Percentiles rank a stretch among this genome's conserved stretches.
Evolutionary conservation across 441 rosid species (phyloP).

Genomic region (Flueggea neowawraea): DNA sequence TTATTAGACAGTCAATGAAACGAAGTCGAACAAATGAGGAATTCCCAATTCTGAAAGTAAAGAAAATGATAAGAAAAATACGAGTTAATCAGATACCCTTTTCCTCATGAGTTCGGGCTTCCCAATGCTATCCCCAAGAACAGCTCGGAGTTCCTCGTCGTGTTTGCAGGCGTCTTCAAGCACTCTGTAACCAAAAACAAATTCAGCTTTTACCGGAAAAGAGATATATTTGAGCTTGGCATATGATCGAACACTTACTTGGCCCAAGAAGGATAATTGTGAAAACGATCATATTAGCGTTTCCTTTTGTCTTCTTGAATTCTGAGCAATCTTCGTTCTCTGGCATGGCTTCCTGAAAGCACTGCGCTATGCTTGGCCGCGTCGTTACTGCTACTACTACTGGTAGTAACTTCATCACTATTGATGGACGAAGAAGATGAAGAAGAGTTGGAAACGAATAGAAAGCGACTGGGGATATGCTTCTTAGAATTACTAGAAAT

Average conservation of each 20-base stretch:
- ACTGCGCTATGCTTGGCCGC: conserved; percentile 4
- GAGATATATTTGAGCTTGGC: not conserved
- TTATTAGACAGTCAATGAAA: no score
- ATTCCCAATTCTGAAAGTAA: not conserved
- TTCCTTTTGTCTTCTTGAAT: conserved; percentile 86
- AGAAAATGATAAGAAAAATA: not conserved
- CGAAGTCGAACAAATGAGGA: not conserved
- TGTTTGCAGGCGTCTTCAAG: conserved; percentile 79
- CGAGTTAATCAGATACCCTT: conserved; percentile 37
- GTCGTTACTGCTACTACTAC: not conserved
- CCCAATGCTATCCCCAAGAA: conserved; percentile 94
- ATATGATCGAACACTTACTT: conserved; percentile 31
- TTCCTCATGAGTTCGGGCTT: conserved; percentile 89
- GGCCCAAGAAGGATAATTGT: conserved; percentile 89
- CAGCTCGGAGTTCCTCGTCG: conserved; percentile 83
- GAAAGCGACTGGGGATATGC: no score
- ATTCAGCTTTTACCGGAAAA: not conserved
- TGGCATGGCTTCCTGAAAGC: conserved; percentile 76
- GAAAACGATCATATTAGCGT: conserved; percentile 72
- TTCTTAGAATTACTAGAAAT: no score
- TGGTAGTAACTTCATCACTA: not conserved
- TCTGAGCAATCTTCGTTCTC: conserved; percentile 76
- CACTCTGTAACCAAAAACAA: conserved; percentile 36
- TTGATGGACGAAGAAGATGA: not conserved
- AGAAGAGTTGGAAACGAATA: not conserved